Conservation (phyloP, 2,329 filamentous ascomycete species). For the Lomentospora prolificans region DNA sequence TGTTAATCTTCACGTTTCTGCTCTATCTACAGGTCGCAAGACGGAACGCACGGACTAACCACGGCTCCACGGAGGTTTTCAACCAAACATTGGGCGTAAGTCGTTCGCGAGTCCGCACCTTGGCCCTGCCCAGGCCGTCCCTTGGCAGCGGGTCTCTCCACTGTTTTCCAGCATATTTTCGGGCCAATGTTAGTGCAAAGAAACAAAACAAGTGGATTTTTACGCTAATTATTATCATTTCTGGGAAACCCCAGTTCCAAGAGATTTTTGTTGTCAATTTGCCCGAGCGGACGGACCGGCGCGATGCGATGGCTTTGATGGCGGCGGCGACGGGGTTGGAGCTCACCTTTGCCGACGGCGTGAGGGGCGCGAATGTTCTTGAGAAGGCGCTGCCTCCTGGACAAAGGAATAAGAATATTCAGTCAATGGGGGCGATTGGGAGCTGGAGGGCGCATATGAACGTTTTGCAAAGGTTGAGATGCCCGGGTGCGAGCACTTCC, state of each 20-base stretch:
- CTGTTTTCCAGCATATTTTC: background rate
- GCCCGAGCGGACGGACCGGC: slow-evolving; percentile 37
- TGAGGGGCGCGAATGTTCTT: slow-evolving; percentile 25
- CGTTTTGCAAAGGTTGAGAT: slow-evolving; percentile 21
- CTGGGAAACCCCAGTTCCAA: slow-evolving; percentile 30
- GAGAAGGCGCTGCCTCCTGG: slow-evolving; percentile 24
- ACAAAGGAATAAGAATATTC: background rate
- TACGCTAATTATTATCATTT: background rate
- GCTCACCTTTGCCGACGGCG: slow-evolving; percentile 36
- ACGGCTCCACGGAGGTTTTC: slow-evolving; percentile 5
- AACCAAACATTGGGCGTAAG: slow-evolving; percentile 8
- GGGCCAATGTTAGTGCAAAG: background rate
- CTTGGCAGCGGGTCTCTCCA: slow-evolving; percentile 3
- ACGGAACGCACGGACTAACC: background rate
- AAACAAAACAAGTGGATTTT: background rate
- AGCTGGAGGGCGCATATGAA: slow-evolving; percentile 31
- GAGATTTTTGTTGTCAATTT: slow-evolving; percentile 45
- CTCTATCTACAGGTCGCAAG: background rate
- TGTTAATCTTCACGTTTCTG: background rate
- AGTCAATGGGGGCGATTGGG: slow-evolving; percentile 5
- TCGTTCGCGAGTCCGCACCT: background rate
- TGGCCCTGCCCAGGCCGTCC: background rate
- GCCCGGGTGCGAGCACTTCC: no score
- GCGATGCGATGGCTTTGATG: slow-evolving; percentile 37
- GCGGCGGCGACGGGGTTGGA: slow-evolving; percentile 33